A percentile compares a stretch with the other conserved stretches of the same genome.
phyloP scores from a whole-genome alignment of 805 yeast genomes.

The Candida xyloterini region DNA sequence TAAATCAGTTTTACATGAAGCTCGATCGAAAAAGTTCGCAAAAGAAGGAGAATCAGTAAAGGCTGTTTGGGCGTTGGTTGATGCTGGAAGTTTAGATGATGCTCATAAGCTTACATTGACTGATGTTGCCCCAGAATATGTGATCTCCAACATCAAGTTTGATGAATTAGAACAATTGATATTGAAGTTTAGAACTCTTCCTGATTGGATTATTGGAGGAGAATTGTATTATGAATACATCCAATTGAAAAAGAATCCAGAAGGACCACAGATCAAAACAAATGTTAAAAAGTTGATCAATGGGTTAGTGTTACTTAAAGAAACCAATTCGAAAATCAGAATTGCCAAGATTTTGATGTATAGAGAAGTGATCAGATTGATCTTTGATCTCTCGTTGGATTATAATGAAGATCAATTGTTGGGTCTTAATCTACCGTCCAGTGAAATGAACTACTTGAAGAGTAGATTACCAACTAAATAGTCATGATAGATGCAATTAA shows the following conservation, averaged over 20 bases:
- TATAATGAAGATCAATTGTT: conserved; percentile 35
- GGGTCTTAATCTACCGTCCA: conserved; percentile 43
- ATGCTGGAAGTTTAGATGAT: conserved; percentile 55
- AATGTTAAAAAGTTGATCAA: conserved; percentile 41
- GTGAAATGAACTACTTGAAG: conserved; percentile 38
- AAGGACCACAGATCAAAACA: conserved; percentile 15
- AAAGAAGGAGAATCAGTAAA: conserved; percentile 49
- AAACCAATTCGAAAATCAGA: conserved; percentile 35
- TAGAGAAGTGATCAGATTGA: conserved; percentile 43
- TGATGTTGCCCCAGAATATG: conserved; percentile 69
- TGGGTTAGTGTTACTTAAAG: conserved; percentile 42
- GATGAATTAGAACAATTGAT: conserved; percentile 36
- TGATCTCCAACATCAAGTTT: conserved; percentile 44
- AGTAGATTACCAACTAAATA: conserved; percentile 25
- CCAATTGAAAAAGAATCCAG: conserved; percentile 25
- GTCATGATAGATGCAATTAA: conserved; percentile 7
- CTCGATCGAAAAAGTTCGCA: conserved; percentile 57
- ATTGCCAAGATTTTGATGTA: conserved; percentile 56
- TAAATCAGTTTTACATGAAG: conserved; percentile 43
- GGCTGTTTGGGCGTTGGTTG: conserved; percentile 59
- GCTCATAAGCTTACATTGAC: conserved; percentile 60
- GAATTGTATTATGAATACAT: conserved; percentile 55
- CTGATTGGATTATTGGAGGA: conserved; percentile 56
- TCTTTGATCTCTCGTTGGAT: conserved; percentile 31
- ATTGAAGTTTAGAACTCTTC: conserved; percentile 41